Conservation (phyloP, 441 rosid genomes). For the Euphorbia celastroides region DNA sequence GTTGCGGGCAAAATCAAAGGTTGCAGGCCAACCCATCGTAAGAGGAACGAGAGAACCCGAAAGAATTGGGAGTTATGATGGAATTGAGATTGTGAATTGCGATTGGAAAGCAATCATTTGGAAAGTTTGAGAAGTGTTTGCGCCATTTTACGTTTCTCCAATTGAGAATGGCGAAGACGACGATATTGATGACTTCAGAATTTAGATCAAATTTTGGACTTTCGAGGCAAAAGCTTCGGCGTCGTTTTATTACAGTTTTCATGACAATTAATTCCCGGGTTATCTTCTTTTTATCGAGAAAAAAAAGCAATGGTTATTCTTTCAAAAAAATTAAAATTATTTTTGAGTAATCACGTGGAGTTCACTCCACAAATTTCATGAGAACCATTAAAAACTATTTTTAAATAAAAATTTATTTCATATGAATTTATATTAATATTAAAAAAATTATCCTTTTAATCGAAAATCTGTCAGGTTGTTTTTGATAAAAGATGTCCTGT, state of each 20-base stretch:
- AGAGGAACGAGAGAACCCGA: background rate
- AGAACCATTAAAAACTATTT: too few relatives aligned
- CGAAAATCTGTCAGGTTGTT: too few relatives aligned
- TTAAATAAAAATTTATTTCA: too few relatives aligned
- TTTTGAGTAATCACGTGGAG: too few relatives aligned
- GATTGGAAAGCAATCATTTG: slow-evolving; percentile 6
- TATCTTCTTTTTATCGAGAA: too few relatives aligned
- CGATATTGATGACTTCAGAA: background rate
- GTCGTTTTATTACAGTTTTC: background rate
- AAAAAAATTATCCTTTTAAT: too few relatives aligned
- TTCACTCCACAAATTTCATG: too few relatives aligned
- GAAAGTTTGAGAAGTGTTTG: too few relatives aligned
- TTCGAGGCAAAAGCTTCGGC: background rate
- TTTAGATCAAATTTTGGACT: background rate
- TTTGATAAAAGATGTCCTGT: too few relatives aligned
- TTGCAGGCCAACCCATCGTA: slow-evolving; percentile 53
- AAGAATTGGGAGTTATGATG: background rate
- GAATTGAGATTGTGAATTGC: background rate
- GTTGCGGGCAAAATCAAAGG: slow-evolving; percentile 41
- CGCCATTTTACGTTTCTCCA: background rate
- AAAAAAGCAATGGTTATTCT: too few relatives aligned
- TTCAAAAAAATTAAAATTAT: too few relatives aligned
- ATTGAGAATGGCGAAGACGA: background rate
- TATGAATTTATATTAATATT: too few relatives aligned
- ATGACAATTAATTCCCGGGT: background rate